These are phyloP conservation scores for Exsudoporus frostii DNA, from an alignment of 768 basidiomycete species.

Conservation along the genomic window DNA sequence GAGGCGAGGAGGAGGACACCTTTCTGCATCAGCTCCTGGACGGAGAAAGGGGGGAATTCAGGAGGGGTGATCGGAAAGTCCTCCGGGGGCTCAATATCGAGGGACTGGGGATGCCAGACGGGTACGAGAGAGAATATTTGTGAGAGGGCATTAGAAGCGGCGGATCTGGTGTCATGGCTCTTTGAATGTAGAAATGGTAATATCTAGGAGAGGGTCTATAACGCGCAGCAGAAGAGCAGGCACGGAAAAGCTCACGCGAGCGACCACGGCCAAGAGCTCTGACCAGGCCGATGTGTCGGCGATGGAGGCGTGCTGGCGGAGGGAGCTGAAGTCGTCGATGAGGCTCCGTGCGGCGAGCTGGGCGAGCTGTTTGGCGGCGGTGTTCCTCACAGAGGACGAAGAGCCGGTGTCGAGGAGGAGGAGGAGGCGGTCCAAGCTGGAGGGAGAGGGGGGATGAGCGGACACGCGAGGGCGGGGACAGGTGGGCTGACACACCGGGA, in stretches of 20 bases:
- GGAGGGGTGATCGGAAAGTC: constrained; percentile 37
- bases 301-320: constrained; percentile 53
- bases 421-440: constrained; percentile 94
- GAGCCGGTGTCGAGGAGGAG: constrained; percentile 94
- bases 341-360: constrained; percentile 87
- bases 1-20: constrained; percentile 82
- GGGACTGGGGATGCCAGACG: constrained; percentile 54
- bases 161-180: constrained; percentile 87
- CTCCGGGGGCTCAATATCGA: constrained; percentile 21
- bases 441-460: not conserved
- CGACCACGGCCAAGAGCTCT: constrained; percentile 86
- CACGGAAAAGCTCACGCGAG: constrained; percentile 52
- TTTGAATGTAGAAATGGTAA: constrained; percentile 89
- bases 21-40: constrained; percentile 71
- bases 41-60: constrained; percentile 73
- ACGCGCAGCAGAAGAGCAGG: not conserved
- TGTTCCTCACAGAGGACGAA: constrained; percentile 81
- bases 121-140: constrained; percentile 85
- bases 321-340: constrained; percentile 67
- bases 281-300: constrained; percentile 80
- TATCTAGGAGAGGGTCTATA: constrained; percentile 48
- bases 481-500: constrained; percentile 50
- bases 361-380: constrained; percentile 96
- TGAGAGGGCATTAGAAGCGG: constrained; percentile 84
- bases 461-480: not conserved